These are phyloP conservation scores for Sclerotinia minor DNA, from an alignment of 2,329 filamentous ascomycete genomes.

Conservation along the genomic window DNA sequence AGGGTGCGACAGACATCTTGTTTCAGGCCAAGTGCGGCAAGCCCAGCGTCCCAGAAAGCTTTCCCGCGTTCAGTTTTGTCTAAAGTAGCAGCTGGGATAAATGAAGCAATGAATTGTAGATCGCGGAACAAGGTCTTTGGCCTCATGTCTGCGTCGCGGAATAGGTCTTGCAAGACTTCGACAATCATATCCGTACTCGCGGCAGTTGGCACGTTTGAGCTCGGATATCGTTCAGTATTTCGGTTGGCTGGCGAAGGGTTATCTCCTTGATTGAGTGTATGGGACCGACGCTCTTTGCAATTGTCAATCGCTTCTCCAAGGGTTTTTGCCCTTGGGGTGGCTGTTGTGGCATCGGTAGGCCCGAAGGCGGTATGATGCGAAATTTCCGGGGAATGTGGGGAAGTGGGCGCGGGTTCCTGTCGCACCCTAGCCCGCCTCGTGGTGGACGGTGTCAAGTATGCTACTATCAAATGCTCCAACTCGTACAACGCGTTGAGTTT, in stretches of 20 bases:
- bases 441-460: constrained; percentile 63
- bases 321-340: constrained; percentile 46
- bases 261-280: constrained; percentile 50
- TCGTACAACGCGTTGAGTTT: constrained; percentile 85
- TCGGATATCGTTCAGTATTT: constrained; percentile 72
- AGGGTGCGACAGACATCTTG: constrained; percentile 72
- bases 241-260: constrained; percentile 69
- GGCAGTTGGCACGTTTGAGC: constrained; percentile 49
- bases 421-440: constrained; percentile 40
- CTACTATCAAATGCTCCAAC: constrained; percentile 77
- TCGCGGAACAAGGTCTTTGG: constrained; percentile 81
- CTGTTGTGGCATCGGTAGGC: constrained; percentile 32
- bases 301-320: constrained; percentile 70
- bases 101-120: constrained; percentile 70
- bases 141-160: constrained; percentile 67
- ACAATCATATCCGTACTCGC: constrained; percentile 55
- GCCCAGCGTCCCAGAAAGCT: constrained; percentile 78
- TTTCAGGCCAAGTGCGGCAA: constrained; percentile 87
- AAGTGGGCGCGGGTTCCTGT: constrained; percentile 35
- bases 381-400: constrained; percentile 59
- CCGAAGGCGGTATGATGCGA: constrained; percentile 39
- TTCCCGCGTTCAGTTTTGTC: constrained; percentile 67
- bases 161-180: constrained; percentile 65
- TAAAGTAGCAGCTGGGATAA: constrained; percentile 60
- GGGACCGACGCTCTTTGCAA: constrained; percentile 66